These are phyloP conservation scores for Verticillium nonalfalfae DNA, from an alignment of 2,329 filamentous ascomycete genomes.

Conservation along the genomic window DNA sequence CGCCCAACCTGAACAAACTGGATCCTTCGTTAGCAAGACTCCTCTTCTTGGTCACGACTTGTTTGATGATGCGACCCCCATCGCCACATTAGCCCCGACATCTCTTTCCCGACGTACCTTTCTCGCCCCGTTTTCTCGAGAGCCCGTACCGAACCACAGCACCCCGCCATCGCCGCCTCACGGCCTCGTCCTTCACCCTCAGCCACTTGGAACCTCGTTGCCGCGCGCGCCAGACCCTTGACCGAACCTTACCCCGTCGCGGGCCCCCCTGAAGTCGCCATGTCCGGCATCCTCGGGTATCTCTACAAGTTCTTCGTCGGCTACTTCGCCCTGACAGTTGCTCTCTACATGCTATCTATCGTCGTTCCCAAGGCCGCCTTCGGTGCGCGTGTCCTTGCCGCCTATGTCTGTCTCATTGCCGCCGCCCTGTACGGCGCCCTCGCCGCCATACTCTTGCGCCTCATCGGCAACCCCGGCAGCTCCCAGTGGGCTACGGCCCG, in stretches of 20 bases:
- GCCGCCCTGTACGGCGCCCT: constrained; percentile 68
- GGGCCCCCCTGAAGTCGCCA: constrained; percentile 14
- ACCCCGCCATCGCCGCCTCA: background rate
- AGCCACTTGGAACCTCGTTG: background rate
- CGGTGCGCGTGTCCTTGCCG: constrained; percentile 60
- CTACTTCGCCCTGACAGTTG: constrained; percentile 43
- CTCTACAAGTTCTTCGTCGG: constrained; percentile 41
- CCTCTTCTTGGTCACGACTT: constrained; percentile 5
- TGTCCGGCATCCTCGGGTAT: constrained; percentile 28
- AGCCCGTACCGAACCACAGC: background rate
- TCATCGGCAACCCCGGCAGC: constrained; percentile 66
- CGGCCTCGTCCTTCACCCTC: background rate
- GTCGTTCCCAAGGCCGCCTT: constrained; percentile 57
- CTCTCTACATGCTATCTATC: constrained; percentile 58
- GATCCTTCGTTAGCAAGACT: background rate
- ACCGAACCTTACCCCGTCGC: background rate
- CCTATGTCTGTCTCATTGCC: constrained; percentile 55
- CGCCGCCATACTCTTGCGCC: constrained; percentile 63
- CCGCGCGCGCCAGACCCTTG: background rate
- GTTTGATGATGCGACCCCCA: constrained; percentile 5
- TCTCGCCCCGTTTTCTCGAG: background rate
- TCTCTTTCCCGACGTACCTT: background rate
- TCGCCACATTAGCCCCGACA: background rate
- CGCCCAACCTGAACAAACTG: constrained; percentile 2
- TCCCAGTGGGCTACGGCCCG: constrained; percentile 82